Base-by-base conservation (phyloP, 768 basidiomycete genomes). In the Kwoniella mangroviensis region DNA sequence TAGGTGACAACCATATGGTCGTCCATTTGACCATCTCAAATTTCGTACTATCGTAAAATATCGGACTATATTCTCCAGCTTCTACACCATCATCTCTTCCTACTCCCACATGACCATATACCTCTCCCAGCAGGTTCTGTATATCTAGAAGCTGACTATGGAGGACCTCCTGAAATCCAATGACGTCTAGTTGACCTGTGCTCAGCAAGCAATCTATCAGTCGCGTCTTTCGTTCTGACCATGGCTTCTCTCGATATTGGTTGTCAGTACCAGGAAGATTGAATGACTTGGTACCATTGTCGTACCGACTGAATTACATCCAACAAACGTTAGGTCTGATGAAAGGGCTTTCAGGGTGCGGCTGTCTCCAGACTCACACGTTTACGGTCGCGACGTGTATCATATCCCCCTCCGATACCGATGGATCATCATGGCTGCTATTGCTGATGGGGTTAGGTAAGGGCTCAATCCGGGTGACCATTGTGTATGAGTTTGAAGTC, bases 101-200 rank as follows among this genome's bases (percentile, higher is more conserved):
- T 0, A 89, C 88, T 1, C 89, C 89, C 22, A 89, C 85, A 86
- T 87, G 88, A 17, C 81, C 85, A 86, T 87, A 90, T 4, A 85
- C 84, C 4, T 81, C 67, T 0, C 89, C 89, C 15, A 90, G 84
- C 4, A 90, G 84, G 55, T 85, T 84, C 7, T 84, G 83, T 5
- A 90, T 77, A 72, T 90, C 90, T 26, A 80, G 78, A 5, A 90
- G 86, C 75, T 90, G 90, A 63, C 86, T 80, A 26, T 87, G 80
- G 9, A 89, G 83, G 2, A 86, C 88, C 66, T 84, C 84, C 75
- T 84, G 80, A 40, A 78, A 81, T 10, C 77, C 80, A 9, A 79
- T 63, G 22, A 81, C 73, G 45, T 81, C 78, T 0, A 76, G 66
- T 1, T 71, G 54, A 4, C 79, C 74, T n/a, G 67, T 66, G 34